These are phyloP conservation scores for Letharia lupina DNA, from an alignment of 495 filamentous ascomycete species.

Conservation along the genomic window DNA sequence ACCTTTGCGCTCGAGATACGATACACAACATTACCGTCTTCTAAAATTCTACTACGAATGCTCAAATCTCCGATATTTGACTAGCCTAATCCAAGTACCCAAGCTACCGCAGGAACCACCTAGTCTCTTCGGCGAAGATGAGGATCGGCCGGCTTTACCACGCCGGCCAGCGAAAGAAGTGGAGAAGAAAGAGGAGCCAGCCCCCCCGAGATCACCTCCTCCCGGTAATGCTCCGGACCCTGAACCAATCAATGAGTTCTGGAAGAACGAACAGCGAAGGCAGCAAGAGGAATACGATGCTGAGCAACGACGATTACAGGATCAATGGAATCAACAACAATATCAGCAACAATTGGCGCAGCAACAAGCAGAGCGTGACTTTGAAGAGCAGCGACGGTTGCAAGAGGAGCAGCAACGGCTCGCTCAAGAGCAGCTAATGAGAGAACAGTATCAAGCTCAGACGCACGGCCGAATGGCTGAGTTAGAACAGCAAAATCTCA, in stretches of 20 bases:
- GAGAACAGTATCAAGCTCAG: slow-evolving; percentile 81
- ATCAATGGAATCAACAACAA: slow-evolving; percentile 68
- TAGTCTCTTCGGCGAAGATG: slow-evolving; percentile 70
- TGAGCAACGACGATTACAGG: slow-evolving; percentile 78
- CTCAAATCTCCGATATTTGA: slow-evolving; percentile 92
- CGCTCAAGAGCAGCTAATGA: slow-evolving; percentile 80
- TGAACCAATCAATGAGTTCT: slow-evolving; percentile 94
- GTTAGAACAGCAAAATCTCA: slow-evolving; percentile 88
- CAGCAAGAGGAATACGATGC: slow-evolving; percentile 92
- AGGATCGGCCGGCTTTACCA: slow-evolving; percentile 74
- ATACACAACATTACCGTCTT: slow-evolving; percentile 90
- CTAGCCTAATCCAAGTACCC: slow-evolving; percentile 89
- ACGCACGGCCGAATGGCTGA: slow-evolving; percentile 91
- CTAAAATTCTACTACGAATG: slow-evolving; percentile 99
- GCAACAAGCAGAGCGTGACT: slow-evolving; percentile 78
- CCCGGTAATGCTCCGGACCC: slow-evolving; percentile 63
- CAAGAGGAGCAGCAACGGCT: slow-evolving; percentile 82
- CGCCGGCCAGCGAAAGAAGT: slow-evolving; percentile 62
- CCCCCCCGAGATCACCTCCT: slow-evolving; percentile 58
- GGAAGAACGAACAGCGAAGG: slow-evolving; percentile 82
- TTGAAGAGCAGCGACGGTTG: slow-evolving; percentile 86
- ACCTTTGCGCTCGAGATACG: slow-evolving; percentile 77
- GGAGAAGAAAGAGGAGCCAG: slow-evolving; percentile 51
- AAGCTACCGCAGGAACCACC: slow-evolving; percentile 93
- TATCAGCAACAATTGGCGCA: slow-evolving; percentile 72